A percentile compares a stretch with the other conserved stretches of the same genome.
These are phyloP conservation scores for Rheum nobile DNA, from an alignment of 148 eudicot genomes.

Conservation along the genomic window DNA sequence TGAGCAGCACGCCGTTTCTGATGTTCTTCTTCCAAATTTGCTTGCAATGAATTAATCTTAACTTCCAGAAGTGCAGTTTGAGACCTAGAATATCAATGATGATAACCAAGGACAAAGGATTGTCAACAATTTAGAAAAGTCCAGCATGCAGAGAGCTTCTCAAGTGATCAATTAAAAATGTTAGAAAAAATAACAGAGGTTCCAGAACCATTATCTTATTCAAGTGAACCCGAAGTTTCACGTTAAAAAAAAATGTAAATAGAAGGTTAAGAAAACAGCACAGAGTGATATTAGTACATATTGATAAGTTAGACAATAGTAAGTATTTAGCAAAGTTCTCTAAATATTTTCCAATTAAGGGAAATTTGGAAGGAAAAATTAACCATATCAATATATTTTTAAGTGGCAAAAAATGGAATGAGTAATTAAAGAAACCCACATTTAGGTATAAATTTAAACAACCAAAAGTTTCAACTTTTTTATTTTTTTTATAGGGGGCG, in stretches of 20 bases:
- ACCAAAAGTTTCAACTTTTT: not conserved
- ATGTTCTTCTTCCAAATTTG: constrained; percentile 71
- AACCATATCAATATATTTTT: not conserved
- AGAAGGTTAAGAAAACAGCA: not conserved
- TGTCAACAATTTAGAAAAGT: not conserved
- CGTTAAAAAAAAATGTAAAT: not conserved
- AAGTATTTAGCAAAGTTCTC: not conserved
- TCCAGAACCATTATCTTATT: not conserved
- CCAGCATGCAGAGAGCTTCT: not conserved
- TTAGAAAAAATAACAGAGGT: not conserved
- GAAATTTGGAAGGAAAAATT: not conserved
- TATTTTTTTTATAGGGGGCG: not conserved
- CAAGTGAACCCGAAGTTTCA: not conserved
- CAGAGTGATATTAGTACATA: not conserved
- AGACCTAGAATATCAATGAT: constrained; percentile 20
- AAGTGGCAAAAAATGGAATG: not conserved
- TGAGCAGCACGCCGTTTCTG: constrained; percentile 58
- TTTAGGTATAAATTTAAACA: too few species aligned
- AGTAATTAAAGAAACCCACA: not conserved
- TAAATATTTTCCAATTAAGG: not conserved
- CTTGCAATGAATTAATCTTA: constrained; percentile 45
- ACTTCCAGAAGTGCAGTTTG: constrained; percentile 43
- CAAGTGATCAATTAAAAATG: not conserved
- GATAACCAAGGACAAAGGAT: not conserved
- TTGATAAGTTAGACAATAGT: not conserved